phyloP scores from a whole-genome alignment of 345 rosid species.

The Balakata baccata region DNA sequence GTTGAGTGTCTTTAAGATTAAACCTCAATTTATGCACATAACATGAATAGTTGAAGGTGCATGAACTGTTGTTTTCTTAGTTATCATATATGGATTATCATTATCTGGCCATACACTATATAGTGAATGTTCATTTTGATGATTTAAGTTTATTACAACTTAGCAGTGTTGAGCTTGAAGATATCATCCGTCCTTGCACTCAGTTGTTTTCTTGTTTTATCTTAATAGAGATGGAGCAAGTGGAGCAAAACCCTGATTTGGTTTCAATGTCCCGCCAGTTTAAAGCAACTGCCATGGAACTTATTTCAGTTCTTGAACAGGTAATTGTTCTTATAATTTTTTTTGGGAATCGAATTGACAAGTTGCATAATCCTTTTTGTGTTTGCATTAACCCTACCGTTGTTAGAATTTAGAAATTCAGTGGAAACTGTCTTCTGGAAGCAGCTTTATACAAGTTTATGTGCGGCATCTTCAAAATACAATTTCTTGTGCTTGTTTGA shows the following conservation, averaged over 20 bases:
- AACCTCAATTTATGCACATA: neutral
- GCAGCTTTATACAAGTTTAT: neutral
- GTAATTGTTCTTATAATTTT: slow-evolving; percentile 27
- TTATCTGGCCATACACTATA: neutral
- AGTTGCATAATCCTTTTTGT: neutral
- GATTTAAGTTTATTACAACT: neutral
- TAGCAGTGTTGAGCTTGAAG: neutral
- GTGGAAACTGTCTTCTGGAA: neutral
- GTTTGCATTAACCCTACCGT: neutral
- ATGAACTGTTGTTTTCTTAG: neutral
- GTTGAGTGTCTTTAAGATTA: neutral
- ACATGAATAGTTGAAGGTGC: neutral
- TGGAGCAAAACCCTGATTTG: slow-evolving; percentile 90
- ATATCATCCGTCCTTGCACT: slow-evolving; percentile 12
- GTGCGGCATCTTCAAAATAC: neutral
- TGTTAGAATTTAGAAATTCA: neutral
- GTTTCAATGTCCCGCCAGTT: slow-evolving; percentile 80
- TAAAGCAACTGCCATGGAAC: slow-evolving; percentile 94
- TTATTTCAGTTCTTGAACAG: slow-evolving; percentile 97
- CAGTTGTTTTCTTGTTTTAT: slow-evolving; percentile 20
- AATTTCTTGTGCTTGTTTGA: neutral
- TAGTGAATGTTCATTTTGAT: neutral
- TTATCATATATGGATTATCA: neutral
- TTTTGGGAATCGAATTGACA: neutral
- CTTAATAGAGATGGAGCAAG: slow-evolving; percentile 81